Evolutionary conservation across 768 basidiomycete species (phyloP).

Genomic region (Termitomyces sp.): DNA sequence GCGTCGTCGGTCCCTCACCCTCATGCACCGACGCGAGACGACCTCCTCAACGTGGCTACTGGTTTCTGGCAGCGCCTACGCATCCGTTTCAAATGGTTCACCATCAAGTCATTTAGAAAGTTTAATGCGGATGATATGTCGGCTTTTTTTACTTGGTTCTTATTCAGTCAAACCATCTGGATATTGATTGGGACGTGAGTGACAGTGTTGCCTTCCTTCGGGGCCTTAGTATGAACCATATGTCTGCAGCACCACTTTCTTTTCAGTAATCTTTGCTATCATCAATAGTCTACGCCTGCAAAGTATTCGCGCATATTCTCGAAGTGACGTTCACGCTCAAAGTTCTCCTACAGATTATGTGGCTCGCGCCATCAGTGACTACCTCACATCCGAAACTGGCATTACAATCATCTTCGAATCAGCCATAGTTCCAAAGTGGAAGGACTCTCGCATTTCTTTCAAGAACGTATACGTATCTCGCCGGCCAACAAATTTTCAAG

Average conservation of each 20-base stretch:
- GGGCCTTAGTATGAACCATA: not conserved
- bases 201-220: not conserved
- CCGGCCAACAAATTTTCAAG: conserved; percentile 41
- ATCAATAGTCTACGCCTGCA: conserved; percentile 85
- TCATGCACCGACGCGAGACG: conserved; percentile 81
- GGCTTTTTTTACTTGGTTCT: conserved; percentile 92
- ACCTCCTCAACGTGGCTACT: conserved; percentile 81
- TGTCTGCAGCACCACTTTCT: conserved; percentile 80
- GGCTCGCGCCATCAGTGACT: conserved; percentile 85
- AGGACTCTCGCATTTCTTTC: conserved; percentile 92
- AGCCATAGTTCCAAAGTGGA: conserved; percentile 97
- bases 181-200: conserved; percentile 90
- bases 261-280: conserved; percentile 88
- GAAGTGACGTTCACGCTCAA: not conserved
- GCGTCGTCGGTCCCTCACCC: conserved; percentile 74
- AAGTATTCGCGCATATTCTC: conserved; percentile 38
- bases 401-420: conserved; percentile 95
- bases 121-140: conserved; percentile 98
- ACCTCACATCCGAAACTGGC: conserved; percentile 90
- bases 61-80: conserved; percentile 88
- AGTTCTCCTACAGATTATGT: conserved; percentile 58
- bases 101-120: conserved; percentile 88
- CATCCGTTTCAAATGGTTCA: conserved; percentile 97
- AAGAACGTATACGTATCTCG: conserved; percentile 95
- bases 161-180: conserved; percentile 96